Percentiles rank a stretch among this genome's conserved stretches.
These are phyloP conservation scores for Tolypocladium guangdongense DNA, from an alignment of 2,329 filamentous ascomycete genomes.

Conservation along the genomic window DNA sequence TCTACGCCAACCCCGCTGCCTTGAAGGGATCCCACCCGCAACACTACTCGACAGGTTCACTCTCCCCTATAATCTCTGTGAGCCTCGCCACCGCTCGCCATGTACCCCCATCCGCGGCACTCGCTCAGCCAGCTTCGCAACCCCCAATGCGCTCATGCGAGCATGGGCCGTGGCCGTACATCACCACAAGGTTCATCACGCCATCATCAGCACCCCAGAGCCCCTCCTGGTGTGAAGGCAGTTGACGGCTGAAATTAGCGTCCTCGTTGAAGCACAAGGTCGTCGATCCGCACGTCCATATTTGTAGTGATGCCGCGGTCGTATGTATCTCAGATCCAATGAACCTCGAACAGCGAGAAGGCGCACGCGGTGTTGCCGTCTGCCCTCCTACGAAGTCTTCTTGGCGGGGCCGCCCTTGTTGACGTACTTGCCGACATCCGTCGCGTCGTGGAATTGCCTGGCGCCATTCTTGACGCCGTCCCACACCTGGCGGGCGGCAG, in stretches of 20 bases:
- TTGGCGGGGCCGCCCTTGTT: constrained; percentile 42
- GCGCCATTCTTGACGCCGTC: constrained; percentile 62
- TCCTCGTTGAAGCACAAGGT: neutral
- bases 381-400: constrained; percentile 28
- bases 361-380: neutral
- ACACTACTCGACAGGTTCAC: neutral
- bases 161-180: neutral
- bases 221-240: neutral
- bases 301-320: neutral
- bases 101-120: neutral
- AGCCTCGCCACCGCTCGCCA: neutral
- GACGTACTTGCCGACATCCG: constrained; percentile 66
- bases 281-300: neutral
- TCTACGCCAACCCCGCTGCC: neutral
- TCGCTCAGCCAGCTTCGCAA: neutral
- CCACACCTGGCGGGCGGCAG: constrained; percentile 70
- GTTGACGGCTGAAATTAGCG: neutral
- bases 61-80: neutral
- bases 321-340: neutral
- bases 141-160: neutral
- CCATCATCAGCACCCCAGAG: neutral
- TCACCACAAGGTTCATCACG: neutral
- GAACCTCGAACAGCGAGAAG: neutral
- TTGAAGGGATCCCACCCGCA: neutral
- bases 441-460: constrained; percentile 66